Evolutionary conservation across 345 rosid species (phyloP), one percentile per base, ranked within the genome.

Genomic region (Acer saccharum): DNA sequence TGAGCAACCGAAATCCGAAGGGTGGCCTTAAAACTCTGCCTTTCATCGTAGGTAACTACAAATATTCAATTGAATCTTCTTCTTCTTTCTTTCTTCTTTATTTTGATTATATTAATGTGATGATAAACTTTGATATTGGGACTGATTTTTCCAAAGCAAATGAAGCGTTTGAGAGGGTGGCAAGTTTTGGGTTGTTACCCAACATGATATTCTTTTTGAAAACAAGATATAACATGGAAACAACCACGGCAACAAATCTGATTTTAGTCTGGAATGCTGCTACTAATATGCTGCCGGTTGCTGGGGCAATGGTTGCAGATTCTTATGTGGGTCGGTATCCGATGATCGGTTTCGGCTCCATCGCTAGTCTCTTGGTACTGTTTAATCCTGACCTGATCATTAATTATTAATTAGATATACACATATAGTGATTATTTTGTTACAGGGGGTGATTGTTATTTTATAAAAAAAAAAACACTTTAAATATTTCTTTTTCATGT

Each of bases 201-300:
- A 92, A 85, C 80, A 92, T 93, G 97, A 86, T 89, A 65, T 12
- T 93, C 44, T 92, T 87, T 82, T 70, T 90, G 81, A 86, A 86
- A 3, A 62, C 65, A 77, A 90, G 87, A 8, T 93, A 85, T 69
- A 86, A 85, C 14, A 65, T 91, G 88, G 88, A 79, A 68, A 79
- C 86, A 11, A 74, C 86, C 1, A 41, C 61, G 20, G 94, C 82
- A 3, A 86, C 91, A 58, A 85, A 84, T 48, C 41, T 87, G 17
- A 58, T 91, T 27, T 85, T 87, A 80, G 6, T 89, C 67, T 90
- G 97, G 90, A 84, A 88, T 3, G 91, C 94, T 18, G 89, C 87
- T 44, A 69, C 83, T 69, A 83, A 82, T 78, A 86, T 91, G 77
- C 70, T 79, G 16, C 97, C 98, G n/a, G 58, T 86, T 25, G 1